Conservation (phyloP, 306 rosid genomes). For the Sicyos baderoa region DNA sequence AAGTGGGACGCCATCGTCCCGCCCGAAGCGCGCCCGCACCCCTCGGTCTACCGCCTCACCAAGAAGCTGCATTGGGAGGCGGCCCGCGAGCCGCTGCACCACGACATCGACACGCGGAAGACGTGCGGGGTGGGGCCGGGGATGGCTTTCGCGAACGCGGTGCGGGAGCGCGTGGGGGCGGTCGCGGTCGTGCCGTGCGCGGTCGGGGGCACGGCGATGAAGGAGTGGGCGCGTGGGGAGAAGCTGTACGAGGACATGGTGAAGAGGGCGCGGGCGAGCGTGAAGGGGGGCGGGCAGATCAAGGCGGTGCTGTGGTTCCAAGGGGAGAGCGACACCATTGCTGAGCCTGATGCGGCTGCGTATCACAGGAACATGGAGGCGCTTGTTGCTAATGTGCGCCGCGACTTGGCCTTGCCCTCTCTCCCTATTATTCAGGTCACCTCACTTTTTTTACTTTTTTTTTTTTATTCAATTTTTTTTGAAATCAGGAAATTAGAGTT, state of each 20-base stretch:
- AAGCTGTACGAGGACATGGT: constrained; percentile 63
- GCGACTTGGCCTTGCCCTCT: constrained; percentile 46
- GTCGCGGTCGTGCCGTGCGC: constrained; percentile 75
- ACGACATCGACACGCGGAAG: constrained; percentile 57
- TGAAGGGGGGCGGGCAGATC: constrained; percentile 39
- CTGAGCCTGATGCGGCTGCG: constrained; percentile 37
- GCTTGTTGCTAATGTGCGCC: constrained; percentile 49
- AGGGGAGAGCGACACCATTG: constrained; percentile 68
- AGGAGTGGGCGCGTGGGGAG: constrained; percentile 89
- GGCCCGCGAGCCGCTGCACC: constrained; percentile 67
- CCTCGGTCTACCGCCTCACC: constrained; percentile 49
- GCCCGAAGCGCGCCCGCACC: constrained; percentile 40
- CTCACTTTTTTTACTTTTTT: background rate
- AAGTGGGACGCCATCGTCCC: constrained; percentile 73
- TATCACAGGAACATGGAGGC: constrained; percentile 56
- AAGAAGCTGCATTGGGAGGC: constrained; percentile 51
- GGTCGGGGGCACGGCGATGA: constrained; percentile 73
- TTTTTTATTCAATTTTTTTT: background rate
- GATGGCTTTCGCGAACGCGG: constrained; percentile 55
- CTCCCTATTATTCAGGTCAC: constrained; percentile 78
- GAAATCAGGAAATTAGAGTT: too few species aligned
- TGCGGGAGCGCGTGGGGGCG: constrained; percentile 29
- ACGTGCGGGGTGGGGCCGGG: constrained; percentile 75
- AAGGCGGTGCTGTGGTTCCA: constrained; percentile 68
- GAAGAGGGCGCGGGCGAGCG: constrained; percentile 47